Evolutionary conservation across 2,329 filamentous ascomycete species (phyloP).

Genomic region (Colletotrichum cordylinicola): DNA sequence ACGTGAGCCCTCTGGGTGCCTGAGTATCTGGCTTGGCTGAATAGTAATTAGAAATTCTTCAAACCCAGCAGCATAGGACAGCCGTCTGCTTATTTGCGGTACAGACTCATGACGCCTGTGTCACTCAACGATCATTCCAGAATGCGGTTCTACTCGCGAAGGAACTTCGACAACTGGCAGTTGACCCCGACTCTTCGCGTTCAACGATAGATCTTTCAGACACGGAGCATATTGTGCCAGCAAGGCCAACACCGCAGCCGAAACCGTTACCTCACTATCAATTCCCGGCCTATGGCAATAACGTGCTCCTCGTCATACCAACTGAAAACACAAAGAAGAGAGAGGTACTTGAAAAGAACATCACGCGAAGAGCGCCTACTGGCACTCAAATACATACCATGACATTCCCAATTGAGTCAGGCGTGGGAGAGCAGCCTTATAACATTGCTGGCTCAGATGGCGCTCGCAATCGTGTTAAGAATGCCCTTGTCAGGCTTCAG

Average conservation of each 20-base stretch:
- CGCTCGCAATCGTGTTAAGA: neutral
- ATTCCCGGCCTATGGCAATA: neutral
- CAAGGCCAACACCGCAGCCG: neutral
- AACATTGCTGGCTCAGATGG: neutral
- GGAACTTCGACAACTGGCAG: neutral
- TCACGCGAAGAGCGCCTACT: neutral
- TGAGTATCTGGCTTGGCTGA: neutral
- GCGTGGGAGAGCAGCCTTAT: neutral
- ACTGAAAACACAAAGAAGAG: neutral
- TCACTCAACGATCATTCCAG: neutral
- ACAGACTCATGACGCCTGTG: neutral
- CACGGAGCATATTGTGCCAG: neutral
- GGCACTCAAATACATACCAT: neutral
- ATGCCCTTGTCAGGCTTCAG: neutral
- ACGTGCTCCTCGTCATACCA: neutral
- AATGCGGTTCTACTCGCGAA: neutral
- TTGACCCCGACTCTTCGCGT: neutral
- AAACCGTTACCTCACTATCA: rapidly evolving
- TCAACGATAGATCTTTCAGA: neutral
- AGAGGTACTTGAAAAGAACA: neutral
- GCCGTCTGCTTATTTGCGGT: neutral
- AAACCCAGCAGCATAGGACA: neutral
- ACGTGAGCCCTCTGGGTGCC: neutral
- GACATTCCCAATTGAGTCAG: neutral
- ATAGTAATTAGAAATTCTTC: neutral